These are phyloP conservation scores for Bruguiera hainesii DNA, from an alignment of 441 rosid species.

Conservation along the genomic window DNA sequence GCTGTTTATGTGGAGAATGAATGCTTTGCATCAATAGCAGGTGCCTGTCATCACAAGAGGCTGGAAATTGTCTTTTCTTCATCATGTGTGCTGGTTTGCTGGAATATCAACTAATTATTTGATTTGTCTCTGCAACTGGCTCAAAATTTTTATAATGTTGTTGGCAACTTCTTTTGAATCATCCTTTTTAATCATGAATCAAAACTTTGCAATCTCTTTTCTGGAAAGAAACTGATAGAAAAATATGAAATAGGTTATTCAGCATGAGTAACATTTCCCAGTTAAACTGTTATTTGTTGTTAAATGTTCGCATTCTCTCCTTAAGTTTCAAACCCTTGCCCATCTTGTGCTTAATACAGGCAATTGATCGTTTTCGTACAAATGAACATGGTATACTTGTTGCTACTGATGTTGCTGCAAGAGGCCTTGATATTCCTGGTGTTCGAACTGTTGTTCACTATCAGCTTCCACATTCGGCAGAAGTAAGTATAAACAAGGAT, in stretches of 20 bases:
- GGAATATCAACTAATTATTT: no score
- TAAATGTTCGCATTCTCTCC: background rate
- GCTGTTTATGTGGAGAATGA: no score
- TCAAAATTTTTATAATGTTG: no score
- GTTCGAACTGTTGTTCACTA: slow-evolving; percentile 93
- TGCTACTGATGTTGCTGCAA: slow-evolving; percentile 98
- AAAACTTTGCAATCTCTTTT: no score
- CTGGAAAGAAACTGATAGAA: no score
- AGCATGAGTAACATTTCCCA: background rate
- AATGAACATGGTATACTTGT: slow-evolving; percentile 77
- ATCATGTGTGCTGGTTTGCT: background rate
- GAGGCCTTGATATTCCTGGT: slow-evolving; percentile 96
- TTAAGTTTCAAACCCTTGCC: slow-evolving; percentile 15
- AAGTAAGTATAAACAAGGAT: slow-evolving; percentile 44
- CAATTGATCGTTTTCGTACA: slow-evolving; percentile 85
- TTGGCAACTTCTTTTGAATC: no score
- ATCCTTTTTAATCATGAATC: no score
- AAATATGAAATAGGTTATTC: background rate
- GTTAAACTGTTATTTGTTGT: background rate
- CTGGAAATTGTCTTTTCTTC: background rate
- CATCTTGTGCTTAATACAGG: slow-evolving; percentile 41
- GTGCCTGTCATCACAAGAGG: background rate
- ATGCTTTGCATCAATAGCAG: no score
- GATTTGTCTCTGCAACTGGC: background rate
- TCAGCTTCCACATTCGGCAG: slow-evolving; percentile 98